phyloP scores from a whole-genome alignment of 495 filamentous ascomycete species.

The Recurvomyces mirabilis region DNA sequence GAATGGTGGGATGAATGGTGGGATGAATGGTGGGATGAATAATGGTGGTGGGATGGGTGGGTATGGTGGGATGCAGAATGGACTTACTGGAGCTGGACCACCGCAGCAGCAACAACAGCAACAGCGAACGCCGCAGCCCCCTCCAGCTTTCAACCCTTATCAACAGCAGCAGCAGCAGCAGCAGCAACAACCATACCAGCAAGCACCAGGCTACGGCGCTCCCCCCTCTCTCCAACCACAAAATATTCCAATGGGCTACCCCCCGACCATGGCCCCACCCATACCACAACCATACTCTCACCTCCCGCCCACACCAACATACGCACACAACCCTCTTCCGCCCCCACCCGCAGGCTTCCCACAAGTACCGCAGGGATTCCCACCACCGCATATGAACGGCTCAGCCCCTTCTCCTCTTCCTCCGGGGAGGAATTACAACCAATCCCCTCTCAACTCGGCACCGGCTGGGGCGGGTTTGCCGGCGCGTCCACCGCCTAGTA shows the following conservation, averaged over 20 bases:
- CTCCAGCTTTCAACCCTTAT: too few relatives aligned
- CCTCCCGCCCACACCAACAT: neutral
- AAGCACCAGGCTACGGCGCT: neutral
- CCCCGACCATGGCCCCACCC: neutral
- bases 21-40: neutral
- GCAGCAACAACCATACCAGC: neutral
- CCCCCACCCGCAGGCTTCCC: slow-evolving; percentile 57
- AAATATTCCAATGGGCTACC: too few relatives aligned
- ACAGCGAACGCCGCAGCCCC: too few relatives aligned
- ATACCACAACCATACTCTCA: neutral
- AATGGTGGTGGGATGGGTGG: neutral
- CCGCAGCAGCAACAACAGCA: too few relatives aligned
- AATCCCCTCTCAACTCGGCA: slow-evolving; percentile 9
- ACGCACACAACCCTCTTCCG: neutral
- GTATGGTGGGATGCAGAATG: neutral
- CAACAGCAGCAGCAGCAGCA: slow-evolving; percentile 21
- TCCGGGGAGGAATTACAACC: slow-evolving; percentile 1
- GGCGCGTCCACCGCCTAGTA: slow-evolving; percentile 19
- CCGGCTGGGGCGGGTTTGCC: slow-evolving; percentile 16
- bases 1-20: slow-evolving; percentile 13
- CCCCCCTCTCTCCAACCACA: too few relatives aligned
- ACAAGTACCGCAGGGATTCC: neutral
- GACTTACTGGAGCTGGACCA: too few relatives aligned
- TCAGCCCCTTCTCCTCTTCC: neutral
- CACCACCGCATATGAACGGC: neutral